Evolutionary conservation across 352 stramenopile species (phyloP).

Genomic region (Albugo laibachii): DNA sequence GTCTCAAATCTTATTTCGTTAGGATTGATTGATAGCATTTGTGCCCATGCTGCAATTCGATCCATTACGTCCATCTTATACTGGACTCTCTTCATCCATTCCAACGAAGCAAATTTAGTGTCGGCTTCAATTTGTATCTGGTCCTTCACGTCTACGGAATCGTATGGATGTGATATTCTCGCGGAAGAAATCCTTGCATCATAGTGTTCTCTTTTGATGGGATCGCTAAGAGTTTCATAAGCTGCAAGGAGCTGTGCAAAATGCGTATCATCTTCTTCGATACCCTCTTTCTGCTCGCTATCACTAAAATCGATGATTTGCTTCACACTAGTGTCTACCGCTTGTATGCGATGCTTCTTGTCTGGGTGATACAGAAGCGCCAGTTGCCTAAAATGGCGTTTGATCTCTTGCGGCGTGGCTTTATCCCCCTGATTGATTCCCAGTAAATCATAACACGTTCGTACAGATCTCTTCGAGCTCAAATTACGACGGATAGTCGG

Average conservation of each 20-base stretch:
- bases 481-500: constrained; percentile 1
- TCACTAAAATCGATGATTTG: not conserved
- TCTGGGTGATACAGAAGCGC: constrained; percentile 48
- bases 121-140: constrained; percentile 45
- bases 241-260: constrained; percentile 45
- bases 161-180: not conserved
- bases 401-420: constrained; percentile 24
- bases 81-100: constrained; percentile 68
- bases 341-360: constrained; percentile 18
- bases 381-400: constrained; percentile 43
- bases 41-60: constrained; percentile 47
- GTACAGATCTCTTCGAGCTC: not conserved
- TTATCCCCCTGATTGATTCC: constrained; percentile 10
- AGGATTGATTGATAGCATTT: constrained; percentile 30
- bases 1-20: constrained; percentile 56
- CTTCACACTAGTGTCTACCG: not conserved
- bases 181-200: constrained; percentile 22
- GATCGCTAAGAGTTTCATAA: constrained; percentile 59
- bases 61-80: constrained; percentile 79
- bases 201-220: constrained; percentile 24
- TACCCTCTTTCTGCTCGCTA: not conserved
- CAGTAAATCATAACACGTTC: constrained; percentile 49
- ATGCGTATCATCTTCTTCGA: constrained; percentile 16
- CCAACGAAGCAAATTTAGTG: constrained; percentile 52
- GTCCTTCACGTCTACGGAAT: constrained; percentile 19